A percentile compares a stretch with the other conserved stretches of the same genome.
These are phyloP conservation scores for Miscanthus sacchariflorus DNA, from an alignment of 202 grass and related monocot species.

Conservation along the genomic window DNA sequence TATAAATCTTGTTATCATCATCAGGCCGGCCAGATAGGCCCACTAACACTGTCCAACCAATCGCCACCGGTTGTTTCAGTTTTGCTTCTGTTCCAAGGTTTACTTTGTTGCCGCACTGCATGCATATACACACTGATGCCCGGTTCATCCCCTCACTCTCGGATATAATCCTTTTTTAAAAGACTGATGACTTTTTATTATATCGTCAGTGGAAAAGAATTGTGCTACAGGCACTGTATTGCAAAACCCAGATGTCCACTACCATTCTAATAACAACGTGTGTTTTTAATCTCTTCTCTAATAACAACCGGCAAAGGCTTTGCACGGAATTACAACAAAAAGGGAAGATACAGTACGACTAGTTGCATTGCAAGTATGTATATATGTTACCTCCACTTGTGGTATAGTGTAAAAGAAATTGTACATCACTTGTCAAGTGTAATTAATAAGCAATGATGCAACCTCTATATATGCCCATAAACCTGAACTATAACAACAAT, in stretches of 20 bases:
- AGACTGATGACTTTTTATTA: not conserved
- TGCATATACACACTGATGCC: not conserved
- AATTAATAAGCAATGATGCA: not conserved
- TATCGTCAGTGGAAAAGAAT: not conserved
- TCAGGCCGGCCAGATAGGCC: not conserved
- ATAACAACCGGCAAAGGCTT: not conserved
- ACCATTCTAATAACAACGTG: not conserved
- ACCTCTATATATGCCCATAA: not conserved
- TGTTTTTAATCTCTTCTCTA: not conserved
- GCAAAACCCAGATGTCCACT: not conserved
- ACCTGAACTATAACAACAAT: not conserved
- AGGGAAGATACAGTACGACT: not conserved
- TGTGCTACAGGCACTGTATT: not conserved
- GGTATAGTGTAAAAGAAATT: not conserved
- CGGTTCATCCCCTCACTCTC: not conserved
- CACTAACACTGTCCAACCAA: constrained; percentile 40
- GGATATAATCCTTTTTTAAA: not conserved
- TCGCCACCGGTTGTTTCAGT: not conserved
- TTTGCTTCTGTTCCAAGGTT: constrained; percentile 44
- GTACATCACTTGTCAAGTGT: not conserved
- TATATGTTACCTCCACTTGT: not conserved
- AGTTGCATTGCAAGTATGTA: not conserved
- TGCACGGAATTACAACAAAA: not conserved
- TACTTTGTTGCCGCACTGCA: not conserved
- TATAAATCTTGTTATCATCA: not conserved